Base-by-base conservation (phyloP, 257 asterid species). In the Linaria vulgaris region DNA sequence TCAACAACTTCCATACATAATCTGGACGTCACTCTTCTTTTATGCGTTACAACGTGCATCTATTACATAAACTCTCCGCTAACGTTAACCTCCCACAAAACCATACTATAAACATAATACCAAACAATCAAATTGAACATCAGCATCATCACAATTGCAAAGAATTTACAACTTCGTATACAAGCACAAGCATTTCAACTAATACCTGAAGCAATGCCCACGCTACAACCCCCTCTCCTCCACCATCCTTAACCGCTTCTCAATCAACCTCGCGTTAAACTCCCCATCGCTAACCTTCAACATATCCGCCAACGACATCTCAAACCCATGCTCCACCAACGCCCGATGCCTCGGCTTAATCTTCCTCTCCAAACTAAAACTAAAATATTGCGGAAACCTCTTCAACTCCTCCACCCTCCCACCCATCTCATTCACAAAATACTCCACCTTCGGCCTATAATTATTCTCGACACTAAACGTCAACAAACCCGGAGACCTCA, bases 361-460 rank as follows among this genome's bases (percentile, higher is more conserved):
- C 78, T 85, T 91, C 75, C 84, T 73, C 77, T 91, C 94, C 85
- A 91, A 80, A 69, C 90, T 91, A 57, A 79, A 88, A 6, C 94
- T 83, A 56, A 86, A 88, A 58, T 83, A 91, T 72, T 91, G 98
- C 1, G 97, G 98, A 49, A 91, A 91, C 77, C 69, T 80, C 95
- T 82, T 88, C 21, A 92, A 45, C 25, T 92, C 95, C 67, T 67
- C 77, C 75, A 92, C 67, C 62, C 81, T 65, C 65, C 95, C 94
- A 23, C 79, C 68, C 97, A 91, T 86, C 20, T 86, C 95, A 65
- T 82, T 59, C 59, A 82, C 12, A 48, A 91, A 91, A 52, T 83
- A 88, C 71, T 74, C 87, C 59, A 77, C 50, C 66, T 91, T 91
- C 0, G 95, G 98, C 79, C 56, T 74, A 37, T 56, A 91, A 66